A percentile compares a stretch with the other conserved stretches of the same genome.
Evolutionary conservation across 179 eudicot genomes (phyloP).

Genomic region (Camellia oleifera): DNA sequence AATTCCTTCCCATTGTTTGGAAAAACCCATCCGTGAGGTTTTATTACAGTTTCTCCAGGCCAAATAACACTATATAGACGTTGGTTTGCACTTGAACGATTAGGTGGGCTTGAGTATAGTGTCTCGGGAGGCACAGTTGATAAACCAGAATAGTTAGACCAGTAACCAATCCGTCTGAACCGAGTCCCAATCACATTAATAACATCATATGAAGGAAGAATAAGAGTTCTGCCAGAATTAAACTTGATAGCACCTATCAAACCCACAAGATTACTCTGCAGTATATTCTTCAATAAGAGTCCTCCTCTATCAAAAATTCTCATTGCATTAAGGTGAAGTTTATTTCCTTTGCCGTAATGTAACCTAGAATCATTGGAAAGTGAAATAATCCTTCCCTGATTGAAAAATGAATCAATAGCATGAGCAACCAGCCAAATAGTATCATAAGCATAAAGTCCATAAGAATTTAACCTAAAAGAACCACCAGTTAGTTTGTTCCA

Average conservation of each 20-base stretch:
- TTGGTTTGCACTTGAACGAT: slow-evolving; percentile 56
- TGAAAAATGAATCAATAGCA: slow-evolving; percentile 67
- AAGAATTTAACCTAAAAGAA: slow-evolving; percentile 61
- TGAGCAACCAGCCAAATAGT: slow-evolving; percentile 77
- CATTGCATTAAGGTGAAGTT: slow-evolving; percentile 61
- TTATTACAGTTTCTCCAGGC: slow-evolving; percentile 69
- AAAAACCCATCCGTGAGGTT: slow-evolving; percentile 96
- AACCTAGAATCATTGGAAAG: slow-evolving; percentile 60
- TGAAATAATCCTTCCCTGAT: slow-evolving; percentile 66
- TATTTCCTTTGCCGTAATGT: slow-evolving; percentile 22
- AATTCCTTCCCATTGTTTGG: slow-evolving; percentile 69
- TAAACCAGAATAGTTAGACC: slow-evolving; percentile 86
- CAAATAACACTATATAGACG: slow-evolving; percentile 58
- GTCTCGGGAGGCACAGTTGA: slow-evolving; percentile 67
- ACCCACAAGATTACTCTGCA: slow-evolving; percentile 58
- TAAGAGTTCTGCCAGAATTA: slow-evolving; percentile 46
- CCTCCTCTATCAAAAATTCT: slow-evolving; percentile 70
- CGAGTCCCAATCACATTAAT: slow-evolving; percentile 86
- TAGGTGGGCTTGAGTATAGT: slow-evolving; percentile 50
- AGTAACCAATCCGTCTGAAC: slow-evolving; percentile 63
- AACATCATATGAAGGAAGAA: slow-evolving; percentile 72
- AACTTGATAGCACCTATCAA: slow-evolving; percentile 74
- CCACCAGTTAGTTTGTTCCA: slow-evolving; percentile 59
- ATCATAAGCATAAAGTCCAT: slow-evolving; percentile 84
- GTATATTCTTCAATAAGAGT: slow-evolving; percentile 47